Conservation (phyloP, 768 basidiomycete species). For the Gymnopilus dilepis region DNA sequence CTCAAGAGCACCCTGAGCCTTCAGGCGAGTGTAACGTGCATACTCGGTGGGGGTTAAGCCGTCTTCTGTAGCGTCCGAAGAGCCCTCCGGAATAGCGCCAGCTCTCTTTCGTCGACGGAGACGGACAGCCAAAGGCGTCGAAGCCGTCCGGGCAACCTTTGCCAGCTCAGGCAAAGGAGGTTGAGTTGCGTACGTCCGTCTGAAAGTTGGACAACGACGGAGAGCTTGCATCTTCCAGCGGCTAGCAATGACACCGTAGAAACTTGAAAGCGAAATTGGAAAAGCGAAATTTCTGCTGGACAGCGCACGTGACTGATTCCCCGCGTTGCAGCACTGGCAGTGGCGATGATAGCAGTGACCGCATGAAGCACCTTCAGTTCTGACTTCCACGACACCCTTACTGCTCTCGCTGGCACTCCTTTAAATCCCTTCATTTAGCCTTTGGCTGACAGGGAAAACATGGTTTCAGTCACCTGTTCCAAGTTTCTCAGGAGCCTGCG, state of each 20-base stretch:
- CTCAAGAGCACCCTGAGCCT: constrained; percentile 56
- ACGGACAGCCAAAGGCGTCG: constrained; percentile 76
- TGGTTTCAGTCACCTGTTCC: constrained; percentile 44
- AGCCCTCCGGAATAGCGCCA: constrained; percentile 37
- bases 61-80: constrained; percentile 52
- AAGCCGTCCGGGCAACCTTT: constrained; percentile 65
- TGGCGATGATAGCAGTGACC: background rate
- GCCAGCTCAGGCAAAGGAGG: constrained; percentile 45
- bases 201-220: constrained; percentile 33
- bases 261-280: constrained; percentile 4
- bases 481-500: constrained; percentile 56
- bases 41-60: constrained; percentile 73
- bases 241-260: constrained; percentile 5
- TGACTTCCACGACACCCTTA: constrained; percentile 11
- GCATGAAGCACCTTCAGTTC: constrained; percentile 3
- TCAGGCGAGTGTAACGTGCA: constrained; percentile 62
- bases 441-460: constrained; percentile 32
- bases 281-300: constrained; percentile 24
- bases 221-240: constrained; percentile 38
- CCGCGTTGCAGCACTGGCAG: background rate
- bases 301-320: constrained; percentile 16
- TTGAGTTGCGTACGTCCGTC: constrained; percentile 45
- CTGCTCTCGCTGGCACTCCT: constrained; percentile 6
- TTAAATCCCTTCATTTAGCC: constrained; percentile 19
- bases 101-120: constrained; percentile 64